phyloP scores from a whole-genome alignment of 1,284 basidiomycete genomes.

The Ceratobasidium sp. region DNA sequence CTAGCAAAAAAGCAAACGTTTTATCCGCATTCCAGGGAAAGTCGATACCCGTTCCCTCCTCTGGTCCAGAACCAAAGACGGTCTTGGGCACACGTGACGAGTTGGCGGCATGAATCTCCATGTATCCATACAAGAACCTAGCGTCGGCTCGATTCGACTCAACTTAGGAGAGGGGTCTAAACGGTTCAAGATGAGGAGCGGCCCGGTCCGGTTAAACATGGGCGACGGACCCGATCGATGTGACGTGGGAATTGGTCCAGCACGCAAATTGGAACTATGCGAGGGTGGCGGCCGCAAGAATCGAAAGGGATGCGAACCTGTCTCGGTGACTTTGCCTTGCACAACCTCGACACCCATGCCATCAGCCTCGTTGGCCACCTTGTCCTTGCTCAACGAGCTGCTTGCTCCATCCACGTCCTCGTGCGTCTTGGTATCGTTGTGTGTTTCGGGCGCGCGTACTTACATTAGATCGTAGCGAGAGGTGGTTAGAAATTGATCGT shows the following conservation, averaged over 20 bases:
- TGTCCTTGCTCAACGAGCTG: slow-evolving; percentile 14
- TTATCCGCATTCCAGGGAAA: background rate
- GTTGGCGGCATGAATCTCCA: slow-evolving; percentile 22
- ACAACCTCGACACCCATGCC: background rate
- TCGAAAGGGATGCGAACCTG: background rate
- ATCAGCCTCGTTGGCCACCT: slow-evolving; percentile 25
- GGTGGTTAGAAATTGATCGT: background rate
- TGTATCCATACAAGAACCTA: slow-evolving; percentile 6
- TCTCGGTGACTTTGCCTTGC: background rate
- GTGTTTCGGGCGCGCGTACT: background rate
- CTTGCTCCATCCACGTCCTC: slow-evolving; percentile 10
- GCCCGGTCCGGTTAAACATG: background rate
- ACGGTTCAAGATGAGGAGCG: background rate
- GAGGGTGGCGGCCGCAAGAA: background rate
- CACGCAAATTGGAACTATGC: background rate
- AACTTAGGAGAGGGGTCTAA: background rate
- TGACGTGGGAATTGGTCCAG: background rate
- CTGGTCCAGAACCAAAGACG: background rate
- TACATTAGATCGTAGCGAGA: background rate
- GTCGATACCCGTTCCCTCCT: background rate
- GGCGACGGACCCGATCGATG: background rate
- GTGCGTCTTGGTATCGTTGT: slow-evolving; percentile 27
- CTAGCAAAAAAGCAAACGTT: background rate
- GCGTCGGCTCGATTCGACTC: background rate
- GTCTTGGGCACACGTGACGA: slow-evolving; percentile 25